Conservation (phyloP, 192 early-diverging fungal species). For the Oehlia diaphana region DNA sequence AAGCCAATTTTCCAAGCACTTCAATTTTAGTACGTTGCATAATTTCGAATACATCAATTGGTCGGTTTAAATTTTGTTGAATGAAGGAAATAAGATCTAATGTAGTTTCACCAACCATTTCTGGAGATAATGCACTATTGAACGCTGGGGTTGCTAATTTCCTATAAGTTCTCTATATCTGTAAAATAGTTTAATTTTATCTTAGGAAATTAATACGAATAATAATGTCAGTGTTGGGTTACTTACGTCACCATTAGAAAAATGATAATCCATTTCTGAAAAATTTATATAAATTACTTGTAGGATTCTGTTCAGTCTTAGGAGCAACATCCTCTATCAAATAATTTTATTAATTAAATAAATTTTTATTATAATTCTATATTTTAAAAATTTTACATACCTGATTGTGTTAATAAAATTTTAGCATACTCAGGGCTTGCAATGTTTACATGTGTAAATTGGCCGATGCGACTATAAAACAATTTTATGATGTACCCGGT, state of each 20-base stretch:
- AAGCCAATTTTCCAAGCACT: neutral
- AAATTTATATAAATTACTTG: neutral
- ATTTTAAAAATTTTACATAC: no score
- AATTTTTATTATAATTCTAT: no score
- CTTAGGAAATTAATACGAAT: neutral
- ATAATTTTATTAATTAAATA: neutral
- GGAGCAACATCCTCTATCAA: neutral
- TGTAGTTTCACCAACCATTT: neutral
- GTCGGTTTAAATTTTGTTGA: neutral
- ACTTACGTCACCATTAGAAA: conserved; percentile 1
- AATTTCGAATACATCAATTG: neutral
- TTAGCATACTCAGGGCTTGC: no score
- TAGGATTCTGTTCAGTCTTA: neutral
- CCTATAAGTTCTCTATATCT: neutral
- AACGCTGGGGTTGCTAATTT: neutral
- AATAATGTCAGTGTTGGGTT: no score
- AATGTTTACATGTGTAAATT: no score
- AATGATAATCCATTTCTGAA: neutral
- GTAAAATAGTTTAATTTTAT: neutral
- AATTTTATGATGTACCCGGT: no score
- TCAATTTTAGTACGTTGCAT: neutral
- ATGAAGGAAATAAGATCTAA: neutral
- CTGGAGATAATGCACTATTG: neutral
- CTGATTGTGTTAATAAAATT: no score
- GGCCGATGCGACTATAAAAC: no score